A percentile compares a stretch with the other conserved stretches of the same genome.
phyloP scores from a whole-genome alignment of 768 basidiomycete species.

The Mrakia hoshinonis region DNA sequence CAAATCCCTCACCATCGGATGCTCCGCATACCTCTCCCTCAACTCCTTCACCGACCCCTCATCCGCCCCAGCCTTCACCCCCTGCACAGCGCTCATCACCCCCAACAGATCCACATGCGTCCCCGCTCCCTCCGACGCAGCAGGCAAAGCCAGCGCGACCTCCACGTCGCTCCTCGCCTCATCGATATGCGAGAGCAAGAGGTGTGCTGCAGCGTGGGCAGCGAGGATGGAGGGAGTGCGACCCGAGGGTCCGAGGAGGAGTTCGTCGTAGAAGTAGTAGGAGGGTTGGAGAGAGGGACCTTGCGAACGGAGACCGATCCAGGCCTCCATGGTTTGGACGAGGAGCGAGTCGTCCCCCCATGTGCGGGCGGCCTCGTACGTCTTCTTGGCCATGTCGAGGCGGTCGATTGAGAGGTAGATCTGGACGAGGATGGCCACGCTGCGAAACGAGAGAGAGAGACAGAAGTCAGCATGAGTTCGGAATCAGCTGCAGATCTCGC shows the following conservation, averaged over 20 bases:
- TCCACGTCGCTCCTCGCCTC: conserved; percentile 41
- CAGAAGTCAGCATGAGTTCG: not conserved
- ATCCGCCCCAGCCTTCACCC: not conserved
- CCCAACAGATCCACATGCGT: not conserved
- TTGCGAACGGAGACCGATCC: conserved; percentile 39
- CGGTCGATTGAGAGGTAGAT: conserved; percentile 86
- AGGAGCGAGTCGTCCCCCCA: conserved; percentile 86
- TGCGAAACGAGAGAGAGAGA: conserved; percentile 37
- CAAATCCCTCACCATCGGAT: conserved; percentile 9
- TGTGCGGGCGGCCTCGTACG: conserved; percentile 70
- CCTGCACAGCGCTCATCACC: not conserved
- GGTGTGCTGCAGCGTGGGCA: conserved; percentile 40
- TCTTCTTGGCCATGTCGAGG: conserved; percentile 73
- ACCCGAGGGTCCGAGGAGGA: conserved; percentile 34
- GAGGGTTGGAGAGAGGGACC: conserved; percentile 38
- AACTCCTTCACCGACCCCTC: conserved; percentile 4
- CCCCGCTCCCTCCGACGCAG: too few species aligned
- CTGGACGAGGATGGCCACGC: conserved; percentile 72
- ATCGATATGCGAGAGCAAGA: conserved; percentile 39
- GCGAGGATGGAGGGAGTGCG: conserved; percentile 39
- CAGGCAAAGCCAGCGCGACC: conserved; percentile 31
- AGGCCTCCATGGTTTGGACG: conserved; percentile 80
- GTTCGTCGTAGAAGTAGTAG: conserved; percentile 43
- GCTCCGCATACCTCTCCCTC: not conserved
- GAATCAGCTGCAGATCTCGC: not conserved